A percentile compares a stretch with the other conserved stretches of the same genome.
phyloP scores from a whole-genome alignment of 2,329 filamentous ascomycete species.

The Talaromyces sp. region DNA sequence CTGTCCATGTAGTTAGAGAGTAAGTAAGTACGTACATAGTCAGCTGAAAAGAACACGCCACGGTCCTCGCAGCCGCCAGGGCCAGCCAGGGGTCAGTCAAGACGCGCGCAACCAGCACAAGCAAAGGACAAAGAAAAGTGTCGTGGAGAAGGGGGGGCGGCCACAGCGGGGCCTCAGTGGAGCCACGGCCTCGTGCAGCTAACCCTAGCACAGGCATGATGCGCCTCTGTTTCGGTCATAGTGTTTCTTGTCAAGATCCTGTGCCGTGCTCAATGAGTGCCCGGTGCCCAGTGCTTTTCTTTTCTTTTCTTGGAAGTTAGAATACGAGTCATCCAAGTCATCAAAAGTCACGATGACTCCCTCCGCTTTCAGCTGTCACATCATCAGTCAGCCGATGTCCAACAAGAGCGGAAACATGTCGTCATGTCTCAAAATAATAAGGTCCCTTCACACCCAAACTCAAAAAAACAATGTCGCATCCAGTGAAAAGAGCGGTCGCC shows the following conservation, averaged over 20 bases:
- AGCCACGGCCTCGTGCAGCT: not conserved
- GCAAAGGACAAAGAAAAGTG: too few species aligned
- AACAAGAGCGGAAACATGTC: not conserved
- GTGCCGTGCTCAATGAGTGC: not conserved
- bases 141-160: not conserved
- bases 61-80: not conserved
- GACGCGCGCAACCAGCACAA: not conserved
- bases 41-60: not conserved
- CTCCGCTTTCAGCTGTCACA: too few species aligned
- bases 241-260: not conserved
- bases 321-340: not conserved
- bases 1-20: too few species aligned
- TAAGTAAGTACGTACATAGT: not conserved
- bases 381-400: not conserved
- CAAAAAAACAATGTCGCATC: not conserved
- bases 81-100: not conserved
- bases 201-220: not conserved
- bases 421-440: not conserved
- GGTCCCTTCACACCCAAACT: not conserved
- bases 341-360: not conserved
- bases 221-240: not conserved
- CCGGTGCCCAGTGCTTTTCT: not conserved
- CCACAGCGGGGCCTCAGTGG: not conserved
- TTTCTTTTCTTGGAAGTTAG: too few species aligned
- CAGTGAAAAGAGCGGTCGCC: not conserved